These are phyloP conservation scores for Paralagenidium karlingii DNA, from an alignment of 352 stramenopile species.

Conservation along the genomic window DNA sequence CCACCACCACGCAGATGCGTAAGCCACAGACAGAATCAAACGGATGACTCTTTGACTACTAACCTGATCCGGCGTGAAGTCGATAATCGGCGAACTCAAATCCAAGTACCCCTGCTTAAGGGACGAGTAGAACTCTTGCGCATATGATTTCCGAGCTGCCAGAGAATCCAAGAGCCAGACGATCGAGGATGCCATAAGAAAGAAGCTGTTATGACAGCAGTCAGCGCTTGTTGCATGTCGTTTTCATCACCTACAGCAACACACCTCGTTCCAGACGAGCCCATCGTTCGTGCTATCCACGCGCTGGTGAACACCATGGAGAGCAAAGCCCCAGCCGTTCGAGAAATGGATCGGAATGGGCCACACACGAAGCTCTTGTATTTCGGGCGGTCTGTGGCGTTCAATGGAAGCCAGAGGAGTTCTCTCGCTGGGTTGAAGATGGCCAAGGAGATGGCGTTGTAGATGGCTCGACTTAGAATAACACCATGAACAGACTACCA, in stretches of 20 bases:
- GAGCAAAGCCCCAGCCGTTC: constrained; percentile 57
- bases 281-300: constrained; percentile 27
- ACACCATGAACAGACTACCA: constrained; percentile 37
- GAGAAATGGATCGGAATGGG: constrained; percentile 64
- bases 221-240: no score
- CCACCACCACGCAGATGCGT: no score
- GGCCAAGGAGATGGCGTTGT: constrained; percentile 66
- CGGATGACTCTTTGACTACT: background rate
- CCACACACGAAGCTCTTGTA: constrained; percentile 76
- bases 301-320: constrained; percentile 54
- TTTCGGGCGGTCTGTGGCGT: constrained; percentile 39
- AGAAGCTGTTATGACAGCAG: background rate
- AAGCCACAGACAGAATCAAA: background rate
- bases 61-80: constrained; percentile 80
- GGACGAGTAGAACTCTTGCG: constrained; percentile 74
- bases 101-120: constrained; percentile 74
- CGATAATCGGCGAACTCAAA: constrained; percentile 58
- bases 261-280: constrained; percentile 43
- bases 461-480: constrained; percentile 55
- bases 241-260: no score
- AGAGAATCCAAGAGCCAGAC: constrained; percentile 61
- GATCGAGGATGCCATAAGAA: constrained; percentile 21
- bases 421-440: constrained; percentile 80
- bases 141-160: constrained; percentile 69
- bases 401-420: constrained; percentile 77